Conservation (phyloP, 495 filamentous ascomycete genomes). For the Cryomyces minteri region DNA sequence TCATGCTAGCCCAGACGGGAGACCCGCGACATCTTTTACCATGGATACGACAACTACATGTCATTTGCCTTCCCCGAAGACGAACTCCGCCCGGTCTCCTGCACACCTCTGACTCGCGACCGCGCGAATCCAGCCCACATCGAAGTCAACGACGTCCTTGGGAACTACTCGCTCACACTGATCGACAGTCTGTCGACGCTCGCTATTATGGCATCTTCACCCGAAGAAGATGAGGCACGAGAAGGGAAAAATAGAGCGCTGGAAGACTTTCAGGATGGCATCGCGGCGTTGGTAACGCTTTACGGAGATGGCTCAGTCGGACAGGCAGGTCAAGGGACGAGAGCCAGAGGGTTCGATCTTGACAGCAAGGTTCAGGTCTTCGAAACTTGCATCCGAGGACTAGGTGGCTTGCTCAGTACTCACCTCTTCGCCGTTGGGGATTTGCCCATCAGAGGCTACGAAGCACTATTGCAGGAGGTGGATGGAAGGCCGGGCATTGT, state of each 20-base stretch:
- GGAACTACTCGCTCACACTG: constrained; percentile 89
- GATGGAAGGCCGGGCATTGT: constrained; percentile 33
- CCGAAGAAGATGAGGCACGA: constrained; percentile 16
- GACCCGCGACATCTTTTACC: constrained; percentile 86
- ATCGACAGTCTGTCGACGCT: constrained; percentile 90
- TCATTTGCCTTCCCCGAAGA: constrained; percentile 89
- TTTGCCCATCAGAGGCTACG: constrained; percentile 64
- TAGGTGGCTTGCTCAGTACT: constrained; percentile 80
- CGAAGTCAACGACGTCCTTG: constrained; percentile 86
- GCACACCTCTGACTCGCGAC: constrained; percentile 67
- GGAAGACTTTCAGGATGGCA: constrained; percentile 61
- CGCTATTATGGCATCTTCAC: constrained; percentile 64
- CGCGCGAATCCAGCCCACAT: constrained; percentile 59
- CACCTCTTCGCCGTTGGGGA: constrained; percentile 87
- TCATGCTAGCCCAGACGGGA: constrained; percentile 37
- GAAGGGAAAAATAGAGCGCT: constrained; percentile 39
- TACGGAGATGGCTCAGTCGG: constrained; percentile 73
- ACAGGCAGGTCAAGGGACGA: constrained; percentile 46
- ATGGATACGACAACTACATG: constrained; percentile 94
- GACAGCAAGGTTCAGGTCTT: constrained; percentile 98
- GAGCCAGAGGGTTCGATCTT: constrained; percentile 76
- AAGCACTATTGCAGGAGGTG: constrained; percentile 23
- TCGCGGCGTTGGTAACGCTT: constrained; percentile 57
- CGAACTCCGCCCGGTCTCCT: constrained; percentile 80
- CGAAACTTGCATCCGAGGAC: constrained; percentile 85